Base-by-base conservation (phyloP, 306 rosid species). In the Trichosanthes cucumerina region DNA sequence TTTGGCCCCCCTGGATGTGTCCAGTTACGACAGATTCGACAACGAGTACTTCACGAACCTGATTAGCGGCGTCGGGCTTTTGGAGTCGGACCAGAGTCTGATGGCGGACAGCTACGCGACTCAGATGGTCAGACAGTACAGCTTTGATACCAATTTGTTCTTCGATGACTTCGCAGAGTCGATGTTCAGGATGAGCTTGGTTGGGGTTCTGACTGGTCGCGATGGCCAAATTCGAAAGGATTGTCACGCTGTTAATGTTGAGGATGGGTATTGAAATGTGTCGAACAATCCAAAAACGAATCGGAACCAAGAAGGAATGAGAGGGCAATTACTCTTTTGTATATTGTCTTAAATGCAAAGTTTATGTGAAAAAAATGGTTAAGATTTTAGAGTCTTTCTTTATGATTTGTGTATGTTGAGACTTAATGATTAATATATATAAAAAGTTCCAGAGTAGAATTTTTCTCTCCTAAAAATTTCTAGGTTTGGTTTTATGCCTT, bases 21-120 rank as follows among this genome's bases (percentile, higher is more conserved):
- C 79, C 2, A 88, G 74, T 26, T 11, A 47, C 18, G 53, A 8
- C 18, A 75, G 0, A 3, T 92, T 92, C 39, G 97, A 92, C 88
- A 90, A 90, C 47, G 68, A 54, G 2, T 92, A 90, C 5, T 90
- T 76, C 69, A 74, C 82, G 24, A 87, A 80, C 52, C 84, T 92
- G 2, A 24, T 49, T 0, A 49, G 15, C 78, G 84, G 84, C 14
- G 26, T 83, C 0, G 96, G 87, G 15, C 92, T 92, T 70, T 84
- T 92, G 6, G 83, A 84, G 31, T 92, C 92, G 39, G 97, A 92
- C 43, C 93, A 86, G 57, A 88, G 90, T 7, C 76, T 92, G 9
- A 52, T 70, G 28, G 75, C 15, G 18, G 86, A 90, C 71, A 86
- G 85, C 46, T 75, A 28, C 4, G 78, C 91, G 23, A 86, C 84